Evolutionary conservation across 305 asterid genomes (phyloP).

Genomic region (Fraxinus nigra): DNA sequence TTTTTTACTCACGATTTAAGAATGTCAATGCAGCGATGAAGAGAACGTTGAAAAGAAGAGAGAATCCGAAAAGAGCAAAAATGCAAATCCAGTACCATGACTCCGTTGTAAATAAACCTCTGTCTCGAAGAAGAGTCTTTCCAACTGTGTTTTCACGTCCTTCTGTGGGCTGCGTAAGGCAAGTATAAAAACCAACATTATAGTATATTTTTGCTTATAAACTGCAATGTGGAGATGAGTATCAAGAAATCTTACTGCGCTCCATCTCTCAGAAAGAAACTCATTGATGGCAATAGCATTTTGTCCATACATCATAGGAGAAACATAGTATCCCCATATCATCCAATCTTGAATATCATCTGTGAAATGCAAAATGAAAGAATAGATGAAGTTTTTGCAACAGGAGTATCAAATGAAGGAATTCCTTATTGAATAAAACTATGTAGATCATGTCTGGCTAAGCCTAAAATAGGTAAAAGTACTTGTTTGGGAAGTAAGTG

Average conservation of each 20-base stretch:
- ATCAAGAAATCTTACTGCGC: not conserved
- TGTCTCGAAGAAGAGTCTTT: not conserved
- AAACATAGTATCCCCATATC: not conserved
- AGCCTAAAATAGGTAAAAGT: not conserved
- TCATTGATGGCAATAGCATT: not conserved
- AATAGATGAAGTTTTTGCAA: not conserved
- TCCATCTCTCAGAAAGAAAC: slow-evolving; percentile 1
- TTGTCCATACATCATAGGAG: slow-evolving; percentile 4
- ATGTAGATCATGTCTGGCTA: not conserved
- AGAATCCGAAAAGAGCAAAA: not conserved
- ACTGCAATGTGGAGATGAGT: not conserved
- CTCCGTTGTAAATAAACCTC: not conserved
- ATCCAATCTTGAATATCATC: slow-evolving; percentile 2
- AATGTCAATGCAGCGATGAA: not conserved
- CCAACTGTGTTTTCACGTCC: not conserved
- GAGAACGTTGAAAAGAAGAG: not conserved
- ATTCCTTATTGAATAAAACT: not conserved
- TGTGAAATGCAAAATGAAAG: not conserved
- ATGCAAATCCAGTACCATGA: not conserved
- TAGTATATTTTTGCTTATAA: not conserved
- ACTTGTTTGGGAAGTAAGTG: not conserved
- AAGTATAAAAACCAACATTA: not conserved
- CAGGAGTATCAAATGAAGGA: not conserved
- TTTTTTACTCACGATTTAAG: not conserved
- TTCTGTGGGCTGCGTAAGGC: not conserved